Evolutionary conservation across 306 rosid species (phyloP), one percentile per base, ranked within the genome.

Genomic region (Quercus agrifolia): DNA sequence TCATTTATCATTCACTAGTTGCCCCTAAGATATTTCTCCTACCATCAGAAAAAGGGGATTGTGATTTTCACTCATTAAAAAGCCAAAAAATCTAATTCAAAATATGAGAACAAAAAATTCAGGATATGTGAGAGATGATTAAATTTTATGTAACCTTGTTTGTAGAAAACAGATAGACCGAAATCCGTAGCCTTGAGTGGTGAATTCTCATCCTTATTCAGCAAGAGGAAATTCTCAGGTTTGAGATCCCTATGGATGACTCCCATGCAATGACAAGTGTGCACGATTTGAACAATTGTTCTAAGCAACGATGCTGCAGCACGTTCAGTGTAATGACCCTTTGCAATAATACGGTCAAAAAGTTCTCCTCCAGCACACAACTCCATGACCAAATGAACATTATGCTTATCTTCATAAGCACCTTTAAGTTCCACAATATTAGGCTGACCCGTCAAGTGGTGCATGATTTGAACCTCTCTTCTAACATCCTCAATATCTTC

Each of bases 381-480:
- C 82, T 95, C 99, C 99, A 95, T 95, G 3, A 95, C 98, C 81
- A 95, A 66, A 83, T 93, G 96, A 14, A 95, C 97, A 20, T 94
- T 87, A 19, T 93, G 99, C 70, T 95, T 95, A 54, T 95, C 99
- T 78, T 95, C 99, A 49, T 56, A 93, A 17, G 97, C 99, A 8
- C 96, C 98, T 10, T 90, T 82, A 46, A 95, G 99, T 44, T 95
- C 98, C 56, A 95, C 99, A 81, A 93, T 89, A 56, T 95, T 95
- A 5, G 84, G 79, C 38, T 95, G 99, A 0, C 97, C 99, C 0
- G 96, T 86, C 62, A 93, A 84, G 54, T 95, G 99, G 78, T 95
- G 96, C 98, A 95, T 95, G 78, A 95, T 95, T 20, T 95, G 99
- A 0, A 95, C 99, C 91, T 95, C 99, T 68, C 99, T 84, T 77